These are phyloP conservation scores for Aaosphaeria arxii DNA, from an alignment of 2,329 filamentous ascomycete species.

Conservation along the genomic window DNA sequence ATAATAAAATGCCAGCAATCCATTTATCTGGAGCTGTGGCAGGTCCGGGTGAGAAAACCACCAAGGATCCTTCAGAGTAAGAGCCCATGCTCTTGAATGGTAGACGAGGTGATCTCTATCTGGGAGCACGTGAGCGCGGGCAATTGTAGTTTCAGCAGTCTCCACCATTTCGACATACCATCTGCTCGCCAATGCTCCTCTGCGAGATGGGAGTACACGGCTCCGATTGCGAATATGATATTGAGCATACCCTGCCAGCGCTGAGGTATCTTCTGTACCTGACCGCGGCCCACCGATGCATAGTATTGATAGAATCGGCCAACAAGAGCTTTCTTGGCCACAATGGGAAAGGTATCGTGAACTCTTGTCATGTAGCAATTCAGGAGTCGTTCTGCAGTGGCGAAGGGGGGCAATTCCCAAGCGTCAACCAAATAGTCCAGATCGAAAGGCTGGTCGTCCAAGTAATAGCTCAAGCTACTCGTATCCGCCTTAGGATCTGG, in stretches of 20 bases:
- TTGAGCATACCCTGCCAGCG: constrained; percentile 40
- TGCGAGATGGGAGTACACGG: constrained; percentile 31
- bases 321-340: constrained; percentile 26
- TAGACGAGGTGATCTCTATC: constrained; percentile 35
- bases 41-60: constrained; percentile 30
- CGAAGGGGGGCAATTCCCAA: constrained; percentile 23
- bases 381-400: constrained; percentile 22
- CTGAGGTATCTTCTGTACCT: constrained; percentile 8
- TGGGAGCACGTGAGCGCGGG: neutral
- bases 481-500: constrained; percentile 9
- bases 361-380: constrained; percentile 29
- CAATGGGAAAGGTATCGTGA: constrained; percentile 26
- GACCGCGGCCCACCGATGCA: constrained; percentile 11
- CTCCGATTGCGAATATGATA: constrained; percentile 41
- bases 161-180: constrained; percentile 1
- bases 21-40: constrained; percentile 36
- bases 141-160: neutral
- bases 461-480: constrained; percentile 24
- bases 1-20: constrained; percentile 39
- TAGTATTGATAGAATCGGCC: constrained; percentile 31
- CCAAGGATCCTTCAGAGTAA: constrained; percentile 25
- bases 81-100: constrained; percentile 31
- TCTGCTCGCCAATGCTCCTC: constrained; percentile 20
- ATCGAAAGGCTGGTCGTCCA: constrained; percentile 22
- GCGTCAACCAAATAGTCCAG: constrained; percentile 18